Base-by-base conservation (phyloP, 2,329 filamentous ascomycete genomes). In the Curvularia lunata region DNA sequence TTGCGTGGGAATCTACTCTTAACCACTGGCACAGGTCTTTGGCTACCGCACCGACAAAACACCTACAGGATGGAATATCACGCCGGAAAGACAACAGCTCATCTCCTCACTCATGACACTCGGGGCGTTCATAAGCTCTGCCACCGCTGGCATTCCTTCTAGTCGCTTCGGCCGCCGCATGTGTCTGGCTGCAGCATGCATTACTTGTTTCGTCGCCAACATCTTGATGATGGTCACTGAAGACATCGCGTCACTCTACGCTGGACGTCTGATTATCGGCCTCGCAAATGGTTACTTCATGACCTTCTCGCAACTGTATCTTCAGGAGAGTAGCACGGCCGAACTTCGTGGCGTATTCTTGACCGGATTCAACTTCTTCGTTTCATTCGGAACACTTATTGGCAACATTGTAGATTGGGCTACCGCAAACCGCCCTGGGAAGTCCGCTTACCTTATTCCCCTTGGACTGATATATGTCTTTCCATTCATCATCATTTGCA, bases 201-300 rank as follows among this genome's bases (percentile, higher is more conserved):
- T 81, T 1, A 69, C 83, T 8, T 84, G 83, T 61, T 78, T 76
- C 59, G 71, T 83, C 3, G 77, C 83, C 16, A 85, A 85, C 60
- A 74, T 85, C 18, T 78, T 86, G 64, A 86, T 86, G 84, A 86
- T 86, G 83, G 78, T 80, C 3, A 85, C 83, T 0, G 79, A 77
- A 6, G 70, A 76, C 54, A 84, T 87, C 37, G 82, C 78, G 16
- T 82, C 79, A 1, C 79, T 87, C 5, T 86, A 87, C 55, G 78
- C 80, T 23, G 84, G 83, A 9, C 80, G 84, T 37, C 71, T 86
- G 6, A 85, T 83, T 2, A 72, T 82, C 28, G 79, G 81, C 0
- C 75, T 75, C 45, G 78, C 79, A 0, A 67, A 67, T 28, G 76
- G 75, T 27, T 76, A 77, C 56, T 54, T 30, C 28, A 77, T 77